Percentiles rank a stretch among this genome's conserved stretches.
Evolutionary conservation across 2,329 filamentous ascomycete genomes (phyloP).

Genomic region (Neurospora sp.): DNA sequence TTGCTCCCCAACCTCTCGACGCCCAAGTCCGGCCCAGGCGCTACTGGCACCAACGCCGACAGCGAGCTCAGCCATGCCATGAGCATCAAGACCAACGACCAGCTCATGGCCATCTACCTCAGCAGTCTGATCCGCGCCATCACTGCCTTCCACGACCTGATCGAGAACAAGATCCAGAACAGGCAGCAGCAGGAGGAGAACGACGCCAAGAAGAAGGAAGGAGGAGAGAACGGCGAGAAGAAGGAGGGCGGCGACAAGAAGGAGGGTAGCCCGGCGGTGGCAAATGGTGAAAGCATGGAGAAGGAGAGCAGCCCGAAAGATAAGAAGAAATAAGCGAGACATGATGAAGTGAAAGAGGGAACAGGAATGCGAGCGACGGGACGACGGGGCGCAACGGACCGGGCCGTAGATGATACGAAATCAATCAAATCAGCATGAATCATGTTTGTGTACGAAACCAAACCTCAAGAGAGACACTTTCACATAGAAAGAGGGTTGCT

Average conservation of each 20-base stretch:
- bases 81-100: constrained; percentile 98
- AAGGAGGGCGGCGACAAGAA: constrained; percentile 52
- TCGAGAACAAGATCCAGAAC: constrained; percentile 99
- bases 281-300: constrained; percentile 33
- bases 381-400: not conserved
- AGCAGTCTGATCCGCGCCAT: constrained; percentile 95
- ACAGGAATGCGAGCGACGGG: constrained; percentile 2
- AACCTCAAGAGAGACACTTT: not conserved
- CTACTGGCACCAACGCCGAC: constrained; percentile 50
- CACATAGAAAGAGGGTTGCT: not conserved
- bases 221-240: constrained; percentile 44
- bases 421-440: not conserved
- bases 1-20: constrained; percentile 91
- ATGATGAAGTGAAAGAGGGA: constrained; percentile 12
- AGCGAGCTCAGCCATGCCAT: constrained; percentile 90
- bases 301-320: constrained; percentile 34
- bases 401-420: not conserved
- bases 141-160: constrained; percentile 96
- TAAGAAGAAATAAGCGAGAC: constrained; percentile 33
- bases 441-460: not conserved
- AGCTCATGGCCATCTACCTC: constrained; percentile 96
- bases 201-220: constrained; percentile 68
- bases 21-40: constrained; percentile 54
- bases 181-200: constrained; percentile 94
- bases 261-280: constrained; percentile 31